These are phyloP conservation scores for Centella asiatica DNA, from an alignment of 129 eudicot species.

Conservation along the genomic window DNA sequence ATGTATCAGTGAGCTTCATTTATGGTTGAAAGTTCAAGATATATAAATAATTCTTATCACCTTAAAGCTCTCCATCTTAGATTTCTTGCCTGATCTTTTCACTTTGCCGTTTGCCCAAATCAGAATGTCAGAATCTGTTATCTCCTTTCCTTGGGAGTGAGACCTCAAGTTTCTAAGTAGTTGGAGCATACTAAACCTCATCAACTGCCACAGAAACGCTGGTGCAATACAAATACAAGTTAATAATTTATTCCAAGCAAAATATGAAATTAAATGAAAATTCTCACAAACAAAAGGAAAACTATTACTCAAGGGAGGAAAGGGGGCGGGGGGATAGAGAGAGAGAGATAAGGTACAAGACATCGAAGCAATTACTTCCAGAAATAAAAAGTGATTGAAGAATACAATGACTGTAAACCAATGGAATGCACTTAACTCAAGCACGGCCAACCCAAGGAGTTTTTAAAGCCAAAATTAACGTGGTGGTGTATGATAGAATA, in stretches of 20 bases:
- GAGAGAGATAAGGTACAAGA: neutral
- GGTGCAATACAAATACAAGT: constrained; percentile 19
- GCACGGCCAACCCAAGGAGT: neutral
- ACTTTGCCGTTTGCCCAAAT: constrained; percentile 91
- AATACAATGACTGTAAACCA: neutral
- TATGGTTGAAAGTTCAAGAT: neutral
- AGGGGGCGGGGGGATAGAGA: neutral
- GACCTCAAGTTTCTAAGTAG: constrained; percentile 74
- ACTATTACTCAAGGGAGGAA: neutral
- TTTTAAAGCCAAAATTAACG: no score
- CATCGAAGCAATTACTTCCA: neutral
- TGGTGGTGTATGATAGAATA: no score
- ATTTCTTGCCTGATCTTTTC: constrained; percentile 40
- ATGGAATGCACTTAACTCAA: neutral
- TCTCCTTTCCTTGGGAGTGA: constrained; percentile 78
- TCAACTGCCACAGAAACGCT: constrained; percentile 94
- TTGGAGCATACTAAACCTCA: constrained; percentile 83
- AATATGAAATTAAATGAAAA: neutral
- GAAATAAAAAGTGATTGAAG: neutral
- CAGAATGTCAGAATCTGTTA: constrained; percentile 66
- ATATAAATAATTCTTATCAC: constrained; percentile 23
- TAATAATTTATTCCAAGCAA: constrained; percentile 6
- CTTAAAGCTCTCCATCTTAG: constrained; percentile 88
- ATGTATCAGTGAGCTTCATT: constrained; percentile 9
- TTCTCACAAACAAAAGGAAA: neutral